phyloP scores from a whole-genome alignment of 2,329 filamentous ascomycete species.

The Fusarium sp. region DNA sequence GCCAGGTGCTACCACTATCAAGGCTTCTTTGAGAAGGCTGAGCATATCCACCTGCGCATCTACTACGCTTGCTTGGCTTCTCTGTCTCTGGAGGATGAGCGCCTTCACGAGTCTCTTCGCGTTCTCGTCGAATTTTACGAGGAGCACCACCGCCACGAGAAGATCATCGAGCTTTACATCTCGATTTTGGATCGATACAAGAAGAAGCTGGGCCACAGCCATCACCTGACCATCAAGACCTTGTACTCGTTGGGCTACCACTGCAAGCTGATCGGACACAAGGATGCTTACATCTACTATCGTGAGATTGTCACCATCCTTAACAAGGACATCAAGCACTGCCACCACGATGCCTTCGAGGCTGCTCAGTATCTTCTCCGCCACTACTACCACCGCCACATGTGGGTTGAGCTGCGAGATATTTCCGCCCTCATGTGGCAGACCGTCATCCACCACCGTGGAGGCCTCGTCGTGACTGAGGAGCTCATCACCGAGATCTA shows the following conservation, averaged over 20 bases:
- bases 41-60: constrained; percentile 52
- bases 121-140: constrained; percentile 50
- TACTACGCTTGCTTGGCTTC: constrained; percentile 51
- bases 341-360: constrained; percentile 56
- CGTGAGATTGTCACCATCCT: constrained; percentile 52
- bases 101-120: constrained; percentile 44
- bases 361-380: constrained; percentile 58
- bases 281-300: constrained; percentile 52
- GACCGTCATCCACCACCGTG: constrained; percentile 50
- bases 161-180: constrained; percentile 51
- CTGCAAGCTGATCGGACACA: constrained; percentile 43
- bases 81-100: constrained; percentile 45
- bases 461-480: constrained; percentile 52
- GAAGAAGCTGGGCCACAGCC: constrained; percentile 37
- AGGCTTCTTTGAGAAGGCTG: constrained; percentile 52
- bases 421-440: constrained; percentile 61
- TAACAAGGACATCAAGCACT: constrained; percentile 47
- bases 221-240: constrained; percentile 50
- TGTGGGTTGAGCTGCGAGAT: constrained; percentile 59
- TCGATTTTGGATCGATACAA: constrained; percentile 51
- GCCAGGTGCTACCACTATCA: constrained; percentile 52
- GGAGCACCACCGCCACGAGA: constrained; percentile 53
- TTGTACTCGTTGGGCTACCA: constrained; percentile 46
- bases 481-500: constrained; percentile 56
- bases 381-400: constrained; percentile 57